phyloP scores from a whole-genome alignment of 257 asterid species.

The Capsicum chinense region DNA sequence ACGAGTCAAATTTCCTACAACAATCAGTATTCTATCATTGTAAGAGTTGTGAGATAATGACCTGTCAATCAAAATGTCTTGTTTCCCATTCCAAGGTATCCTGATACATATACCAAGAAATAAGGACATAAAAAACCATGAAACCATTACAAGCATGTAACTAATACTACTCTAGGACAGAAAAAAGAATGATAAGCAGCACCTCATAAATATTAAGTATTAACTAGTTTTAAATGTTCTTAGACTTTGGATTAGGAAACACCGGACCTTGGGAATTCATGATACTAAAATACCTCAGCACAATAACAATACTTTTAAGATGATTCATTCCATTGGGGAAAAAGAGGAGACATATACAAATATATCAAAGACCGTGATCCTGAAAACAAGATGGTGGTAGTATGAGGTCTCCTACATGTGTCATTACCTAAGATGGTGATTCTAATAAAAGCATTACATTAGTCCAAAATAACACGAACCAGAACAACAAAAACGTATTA shows the following conservation, averaged over 20 bases:
- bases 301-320: background rate
- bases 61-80: conserved; percentile 93
- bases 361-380: background rate
- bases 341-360: background rate
- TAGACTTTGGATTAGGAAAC: conserved; percentile 15
- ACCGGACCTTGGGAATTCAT: background rate
- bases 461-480: background rate
- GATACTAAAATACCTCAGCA: conserved; percentile 9
- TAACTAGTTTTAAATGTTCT: background rate
- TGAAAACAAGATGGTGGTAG: background rate
- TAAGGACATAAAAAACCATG: background rate
- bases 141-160: background rate
- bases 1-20: background rate
- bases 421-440: background rate
- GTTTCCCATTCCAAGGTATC: conserved; percentile 99
- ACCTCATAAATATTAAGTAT: background rate
- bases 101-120: conserved; percentile 46
- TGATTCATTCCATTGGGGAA: background rate
- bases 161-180: background rate
- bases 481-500: background rate
- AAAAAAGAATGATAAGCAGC: background rate
- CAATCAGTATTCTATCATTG: background rate
- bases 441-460: conserved; percentile 8
- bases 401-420: background rate
- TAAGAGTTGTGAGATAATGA: conserved; percentile 24